These are phyloP conservation scores for Setomelanomma holmii DNA, from an alignment of 2,329 filamentous ascomycete genomes.

Conservation along the genomic window DNA sequence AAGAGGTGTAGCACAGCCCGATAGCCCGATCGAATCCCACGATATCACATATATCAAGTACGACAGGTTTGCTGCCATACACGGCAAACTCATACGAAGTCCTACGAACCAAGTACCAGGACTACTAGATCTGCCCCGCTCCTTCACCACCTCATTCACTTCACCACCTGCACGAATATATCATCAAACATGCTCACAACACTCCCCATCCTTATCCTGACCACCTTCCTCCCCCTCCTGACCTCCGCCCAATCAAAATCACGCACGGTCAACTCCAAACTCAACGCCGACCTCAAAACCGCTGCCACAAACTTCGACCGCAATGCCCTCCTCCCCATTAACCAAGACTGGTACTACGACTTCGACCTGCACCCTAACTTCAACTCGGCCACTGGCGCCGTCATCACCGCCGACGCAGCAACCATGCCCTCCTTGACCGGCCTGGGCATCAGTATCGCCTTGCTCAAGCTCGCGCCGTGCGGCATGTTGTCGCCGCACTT, in stretches of 20 bases:
- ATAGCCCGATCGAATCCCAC: no score
- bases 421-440: conserved; percentile 59
- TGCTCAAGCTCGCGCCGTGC: conserved; percentile 58
- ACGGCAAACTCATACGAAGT: background rate
- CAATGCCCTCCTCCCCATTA: conserved; percentile 48
- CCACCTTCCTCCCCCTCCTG: conserved; percentile 14
- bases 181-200: no score
- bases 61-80: background rate
- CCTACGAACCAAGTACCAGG: background rate
- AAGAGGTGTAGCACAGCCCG: background rate
- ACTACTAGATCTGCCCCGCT: no score
- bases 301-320: conserved; percentile 57
- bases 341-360: conserved; percentile 59
- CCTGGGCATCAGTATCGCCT: conserved; percentile 57
- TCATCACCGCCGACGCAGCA: conserved; percentile 60
- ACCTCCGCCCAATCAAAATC: conserved; percentile 43
- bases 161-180: no score
- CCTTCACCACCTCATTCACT: background rate
- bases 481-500: conserved; percentile 60
- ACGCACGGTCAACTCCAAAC: conserved; percentile 49
- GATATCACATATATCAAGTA: conserved; percentile 3
- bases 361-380: conserved; percentile 54
- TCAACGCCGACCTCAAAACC: conserved; percentile 45
- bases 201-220: conserved; percentile 2
- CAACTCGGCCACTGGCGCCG: conserved; percentile 56